phyloP scores from a whole-genome alignment of 2,329 filamentous ascomycete species.

The Aspergillus pseudotamarii region DNA sequence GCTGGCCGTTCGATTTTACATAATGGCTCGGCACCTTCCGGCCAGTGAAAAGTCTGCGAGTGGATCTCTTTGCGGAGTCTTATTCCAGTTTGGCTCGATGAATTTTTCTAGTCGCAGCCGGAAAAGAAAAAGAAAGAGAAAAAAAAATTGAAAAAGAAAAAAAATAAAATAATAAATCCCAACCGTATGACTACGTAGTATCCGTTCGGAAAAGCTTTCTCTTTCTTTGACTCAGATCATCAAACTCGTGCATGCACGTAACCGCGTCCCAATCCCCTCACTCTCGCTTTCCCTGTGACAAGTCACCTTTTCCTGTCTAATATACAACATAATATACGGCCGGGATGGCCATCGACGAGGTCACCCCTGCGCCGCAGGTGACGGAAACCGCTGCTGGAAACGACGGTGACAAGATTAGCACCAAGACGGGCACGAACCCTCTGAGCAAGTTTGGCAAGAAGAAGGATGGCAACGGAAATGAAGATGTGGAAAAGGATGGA shows the following conservation, averaged over 20 bases:
- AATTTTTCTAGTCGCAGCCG: constrained; percentile 12
- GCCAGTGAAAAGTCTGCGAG: not conserved
- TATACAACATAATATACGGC: not conserved
- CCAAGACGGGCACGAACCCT: not conserved
- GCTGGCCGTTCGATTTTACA: not conserved
- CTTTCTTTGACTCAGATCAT: not conserved
- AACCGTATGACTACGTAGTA: not conserved
- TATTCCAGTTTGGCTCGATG: not conserved
- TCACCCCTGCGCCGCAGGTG: constrained; percentile 7
- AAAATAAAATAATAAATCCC: not conserved
- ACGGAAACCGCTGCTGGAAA: not conserved
- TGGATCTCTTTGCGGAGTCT: not conserved
- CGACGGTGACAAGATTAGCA: not conserved
- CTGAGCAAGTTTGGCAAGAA: constrained; percentile 4
- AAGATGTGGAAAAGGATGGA: not conserved
- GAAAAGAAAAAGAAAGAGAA: constrained; percentile 6
- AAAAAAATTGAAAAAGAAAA: not conserved
- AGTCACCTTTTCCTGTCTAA: not conserved
- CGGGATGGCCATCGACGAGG: constrained; percentile 11
- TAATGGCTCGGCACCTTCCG: not conserved
- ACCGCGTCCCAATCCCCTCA: not conserved
- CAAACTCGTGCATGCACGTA: not conserved
- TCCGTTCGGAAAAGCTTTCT: not conserved
- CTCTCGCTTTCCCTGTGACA: not conserved
- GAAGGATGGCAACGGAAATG: not conserved